Evolutionary conservation across 2,329 filamentous ascomycete genomes (phyloP), one percentile per base, ranked within the genome.

Genomic region (Claviceps sp.): DNA sequence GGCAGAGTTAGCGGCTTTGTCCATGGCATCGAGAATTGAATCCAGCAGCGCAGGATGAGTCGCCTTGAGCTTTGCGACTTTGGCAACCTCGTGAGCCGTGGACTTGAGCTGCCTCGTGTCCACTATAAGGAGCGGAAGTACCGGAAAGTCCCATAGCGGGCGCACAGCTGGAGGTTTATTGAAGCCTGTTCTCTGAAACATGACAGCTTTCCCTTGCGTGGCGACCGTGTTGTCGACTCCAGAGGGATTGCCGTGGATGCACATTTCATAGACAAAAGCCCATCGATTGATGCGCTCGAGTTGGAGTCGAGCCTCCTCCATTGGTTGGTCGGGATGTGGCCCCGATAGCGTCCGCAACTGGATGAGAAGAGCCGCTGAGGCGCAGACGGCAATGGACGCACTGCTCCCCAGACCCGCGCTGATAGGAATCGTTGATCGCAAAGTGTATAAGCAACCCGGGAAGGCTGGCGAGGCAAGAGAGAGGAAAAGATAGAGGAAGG

Each of bases 161-260:
- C 76, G 78, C 4, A 97, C 89, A 0, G 72, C 71, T 0, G 91
- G 89, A 2, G 90, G 87, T 63, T 85, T 84, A 53, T 74, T 74
- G 66, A 90, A 88, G 64, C 94, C 85, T 49, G 74, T 78, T 50
- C 90, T 79, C 62, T 91, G 85, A 70, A 95, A 98, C 2, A 97
- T 74, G 1, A 98, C 89, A 0, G 90, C 93, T 70, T 95, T 96
- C 53, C 93, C 93, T 61, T 94, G 87, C 13, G 90, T 87, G 13
- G 91, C 79, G 30, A 98, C 91, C 2, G 93, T 98, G 67, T 98
- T 98, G 70, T 98, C 93, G 44, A 98, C 88, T 0, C 93, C 93
- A 0, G 89, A 95, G 0, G 93, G 93, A 63, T 95, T 97, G 40
- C 91, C 93, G 64, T 98, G 93, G 56, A 97, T 96, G 69, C 89